phyloP scores from a whole-genome alignment of 164 flowering plant genomes.

The Vitis riparia region DNA sequence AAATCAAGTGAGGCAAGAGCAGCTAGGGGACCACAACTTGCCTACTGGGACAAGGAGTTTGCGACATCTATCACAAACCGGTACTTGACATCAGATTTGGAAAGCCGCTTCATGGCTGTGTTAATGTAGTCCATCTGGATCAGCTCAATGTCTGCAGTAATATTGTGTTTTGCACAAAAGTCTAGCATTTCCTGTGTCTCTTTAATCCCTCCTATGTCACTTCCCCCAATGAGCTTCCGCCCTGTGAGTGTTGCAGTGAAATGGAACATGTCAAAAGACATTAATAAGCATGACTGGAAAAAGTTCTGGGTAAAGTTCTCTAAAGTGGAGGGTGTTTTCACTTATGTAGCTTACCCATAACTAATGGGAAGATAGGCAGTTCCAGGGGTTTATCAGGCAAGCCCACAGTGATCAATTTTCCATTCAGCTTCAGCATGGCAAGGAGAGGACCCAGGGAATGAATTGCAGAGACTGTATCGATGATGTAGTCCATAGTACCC shows the following conservation, averaged over 20 bases:
- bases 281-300: too few relatives aligned
- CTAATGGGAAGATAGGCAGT: conserved; percentile 45
- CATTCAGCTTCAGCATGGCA: conserved; percentile 44
- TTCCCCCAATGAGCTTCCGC: conserved; percentile 54
- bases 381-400: conserved; percentile 51
- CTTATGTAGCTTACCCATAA: conserved; percentile 32
- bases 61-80: conserved; percentile 58
- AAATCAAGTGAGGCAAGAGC: neutral
- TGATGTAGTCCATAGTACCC: conserved; percentile 56
- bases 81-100: conserved; percentile 49
- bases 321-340: neutral
- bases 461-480: conserved; percentile 52
- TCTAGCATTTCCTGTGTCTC: conserved; percentile 66
- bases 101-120: conserved; percentile 43
- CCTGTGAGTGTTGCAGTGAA: conserved; percentile 22
- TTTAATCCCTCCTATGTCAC: conserved; percentile 47
- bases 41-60: conserved; percentile 29
- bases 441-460: conserved; percentile 50
- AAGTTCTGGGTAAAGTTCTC: neutral
- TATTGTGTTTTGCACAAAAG: conserved; percentile 48
- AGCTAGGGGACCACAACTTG: neutral
- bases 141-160: conserved; percentile 52
- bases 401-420: conserved; percentile 52
- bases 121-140: conserved; percentile 45
- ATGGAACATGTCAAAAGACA: neutral